phyloP scores from a whole-genome alignment of 768 basidiomycete species.

The Rickenella mellea region DNA sequence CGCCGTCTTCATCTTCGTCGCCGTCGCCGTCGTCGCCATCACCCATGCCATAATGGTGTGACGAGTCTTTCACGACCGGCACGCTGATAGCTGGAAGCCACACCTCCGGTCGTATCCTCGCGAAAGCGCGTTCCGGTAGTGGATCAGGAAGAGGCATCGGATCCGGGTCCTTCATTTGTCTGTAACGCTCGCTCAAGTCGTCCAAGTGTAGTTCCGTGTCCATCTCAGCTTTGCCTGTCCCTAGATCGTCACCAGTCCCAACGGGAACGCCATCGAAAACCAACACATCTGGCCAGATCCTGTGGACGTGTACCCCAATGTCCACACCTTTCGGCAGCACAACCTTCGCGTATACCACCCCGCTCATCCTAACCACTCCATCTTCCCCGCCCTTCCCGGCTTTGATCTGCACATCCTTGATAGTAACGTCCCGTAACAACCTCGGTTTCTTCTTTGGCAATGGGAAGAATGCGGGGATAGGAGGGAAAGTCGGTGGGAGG shows the following conservation, averaged over 20 bases:
- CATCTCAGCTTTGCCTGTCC: no score
- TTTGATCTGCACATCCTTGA: slow-evolving; percentile 68
- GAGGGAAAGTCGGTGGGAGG: slow-evolving; percentile 35
- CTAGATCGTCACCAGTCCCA: slow-evolving; percentile 1
- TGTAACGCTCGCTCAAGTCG: slow-evolving; percentile 7
- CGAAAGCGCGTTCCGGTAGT: slow-evolving; percentile 65
- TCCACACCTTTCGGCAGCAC: slow-evolving; percentile 65
- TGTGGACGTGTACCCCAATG: slow-evolving; percentile 50
- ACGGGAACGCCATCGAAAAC: slow-evolving; percentile 64
- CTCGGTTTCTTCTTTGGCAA: slow-evolving; percentile 53
- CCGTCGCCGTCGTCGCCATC: no score
- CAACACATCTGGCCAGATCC: slow-evolving; percentile 66
- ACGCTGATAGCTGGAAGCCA: slow-evolving; percentile 49
- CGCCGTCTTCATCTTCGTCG: slow-evolving; percentile 37
- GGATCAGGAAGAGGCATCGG: slow-evolving; percentile 52
- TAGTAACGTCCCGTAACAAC: slow-evolving; percentile 62
- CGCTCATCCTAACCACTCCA: slow-evolving; percentile 63
- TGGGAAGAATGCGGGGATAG: slow-evolving; percentile 49
- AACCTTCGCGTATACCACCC: slow-evolving; percentile 52
- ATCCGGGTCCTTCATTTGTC: slow-evolving; percentile 18
- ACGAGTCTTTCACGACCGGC: no score
- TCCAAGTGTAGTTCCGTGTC: background rate
- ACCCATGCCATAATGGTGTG: no score
- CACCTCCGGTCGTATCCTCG: slow-evolving; percentile 57
- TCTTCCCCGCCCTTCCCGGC: slow-evolving; percentile 26